These are phyloP conservation scores for Trichosporon ovoides DNA, from an alignment of 1,284 basidiomycete genomes.

Conservation along the genomic window DNA sequence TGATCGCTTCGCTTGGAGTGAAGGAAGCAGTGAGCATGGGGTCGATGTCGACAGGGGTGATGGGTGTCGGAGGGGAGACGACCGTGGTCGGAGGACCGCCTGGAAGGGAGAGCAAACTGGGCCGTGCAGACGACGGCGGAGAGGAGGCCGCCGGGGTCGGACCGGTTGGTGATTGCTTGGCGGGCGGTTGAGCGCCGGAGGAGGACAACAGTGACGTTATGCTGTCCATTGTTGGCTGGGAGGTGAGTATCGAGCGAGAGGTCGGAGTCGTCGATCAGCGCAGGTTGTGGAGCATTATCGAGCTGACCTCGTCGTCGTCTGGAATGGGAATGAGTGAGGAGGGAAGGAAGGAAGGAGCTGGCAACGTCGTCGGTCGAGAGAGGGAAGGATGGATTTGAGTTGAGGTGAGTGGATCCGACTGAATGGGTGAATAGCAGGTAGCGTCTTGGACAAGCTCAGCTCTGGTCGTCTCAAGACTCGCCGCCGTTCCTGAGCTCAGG, in stretches of 20 bases:
- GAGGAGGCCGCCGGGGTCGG: not conserved
- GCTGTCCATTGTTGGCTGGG: not conserved
- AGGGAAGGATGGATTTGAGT: too few relatives aligned
- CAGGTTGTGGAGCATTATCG: not conserved
- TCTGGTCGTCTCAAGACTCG: too few relatives aligned
- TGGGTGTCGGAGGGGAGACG: conserved; percentile 8
- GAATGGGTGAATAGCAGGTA: too few relatives aligned
- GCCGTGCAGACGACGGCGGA: not conserved
- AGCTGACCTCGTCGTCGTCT: too few relatives aligned
- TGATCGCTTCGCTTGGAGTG: not conserved
- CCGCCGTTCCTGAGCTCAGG: too few relatives aligned
- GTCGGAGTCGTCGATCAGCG: too few relatives aligned
- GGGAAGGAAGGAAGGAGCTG: too few relatives aligned
- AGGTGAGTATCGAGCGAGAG: too few relatives aligned
- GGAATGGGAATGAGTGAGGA: too few relatives aligned
- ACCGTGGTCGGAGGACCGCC: not conserved
- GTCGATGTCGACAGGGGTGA: not conserved
- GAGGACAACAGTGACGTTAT: not conserved
- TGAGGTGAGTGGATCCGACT: too few relatives aligned
- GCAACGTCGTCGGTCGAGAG: too few relatives aligned
- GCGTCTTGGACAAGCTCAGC: too few relatives aligned
- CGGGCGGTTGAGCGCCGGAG: not conserved
- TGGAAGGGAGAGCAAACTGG: not conserved
- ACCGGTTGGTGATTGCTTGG: not conserved
- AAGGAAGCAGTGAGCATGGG: not conserved